Evolutionary conservation across 352 stramenopile genomes (phyloP).

Genomic region (Pythium scleroteichum): DNA sequence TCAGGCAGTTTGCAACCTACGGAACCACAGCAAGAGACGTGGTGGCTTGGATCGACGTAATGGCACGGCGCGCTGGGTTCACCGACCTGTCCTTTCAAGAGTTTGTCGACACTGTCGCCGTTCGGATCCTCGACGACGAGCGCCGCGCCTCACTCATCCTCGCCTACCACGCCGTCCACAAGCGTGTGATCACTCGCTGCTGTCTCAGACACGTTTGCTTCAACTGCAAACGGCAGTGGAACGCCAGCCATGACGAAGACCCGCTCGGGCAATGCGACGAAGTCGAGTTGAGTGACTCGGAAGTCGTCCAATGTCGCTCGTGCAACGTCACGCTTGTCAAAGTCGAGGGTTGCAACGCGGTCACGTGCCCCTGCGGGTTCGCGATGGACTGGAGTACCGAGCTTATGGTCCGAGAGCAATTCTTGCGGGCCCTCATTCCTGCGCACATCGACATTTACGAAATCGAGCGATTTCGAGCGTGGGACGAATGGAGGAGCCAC

Average conservation of each 20-base stretch:
- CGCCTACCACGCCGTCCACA: constrained; percentile 11
- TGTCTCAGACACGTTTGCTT: constrained; percentile 15
- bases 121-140: constrained; percentile 19
- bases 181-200: constrained; percentile 17
- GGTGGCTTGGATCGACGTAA: not conserved
- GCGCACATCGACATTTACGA: constrained; percentile 35
- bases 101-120: not conserved
- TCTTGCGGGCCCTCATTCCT: constrained; percentile 21
- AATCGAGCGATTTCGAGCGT: constrained; percentile 20
- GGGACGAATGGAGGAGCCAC: constrained; percentile 12
- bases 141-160: constrained; percentile 19
- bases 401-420: constrained; percentile 4
- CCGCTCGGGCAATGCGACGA: constrained; percentile 5
- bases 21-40: not conserved
- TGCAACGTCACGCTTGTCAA: constrained; percentile 28
- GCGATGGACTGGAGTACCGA: constrained; percentile 34
- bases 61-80: not conserved
- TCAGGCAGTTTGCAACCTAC: constrained; percentile 7
- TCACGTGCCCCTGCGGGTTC: constrained; percentile 30
- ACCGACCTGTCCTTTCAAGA: not conserved
- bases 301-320: constrained; percentile 21
- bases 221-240: constrained; percentile 20
- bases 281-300: not conserved
- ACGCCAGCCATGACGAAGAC: not conserved
- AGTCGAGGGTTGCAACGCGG: constrained; percentile 26